Percentiles rank a stretch among this genome's conserved stretches.
phyloP scores from a whole-genome alignment of 495 filamentous ascomycete species.

The Aspergillus heteromorphus region DNA sequence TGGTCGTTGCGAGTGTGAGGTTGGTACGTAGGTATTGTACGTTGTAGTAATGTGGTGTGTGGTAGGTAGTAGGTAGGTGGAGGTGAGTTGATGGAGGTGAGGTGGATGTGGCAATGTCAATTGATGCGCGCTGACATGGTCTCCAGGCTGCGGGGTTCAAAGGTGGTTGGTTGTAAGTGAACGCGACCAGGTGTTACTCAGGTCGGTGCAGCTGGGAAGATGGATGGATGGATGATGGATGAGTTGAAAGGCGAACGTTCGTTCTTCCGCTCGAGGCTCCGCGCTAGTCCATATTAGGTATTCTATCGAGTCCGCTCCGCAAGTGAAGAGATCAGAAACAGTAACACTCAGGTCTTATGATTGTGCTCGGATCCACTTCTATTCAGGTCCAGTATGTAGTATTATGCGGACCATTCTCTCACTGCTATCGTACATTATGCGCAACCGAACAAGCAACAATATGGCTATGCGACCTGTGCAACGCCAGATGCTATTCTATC shows the following conservation, averaged over 20 bases:
- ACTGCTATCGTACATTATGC: neutral
- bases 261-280: neutral
- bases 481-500: neutral
- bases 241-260: neutral
- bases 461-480: neutral
- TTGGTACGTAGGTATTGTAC: neutral
- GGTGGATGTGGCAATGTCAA: neutral
- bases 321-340: neutral
- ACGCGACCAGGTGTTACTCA: neutral
- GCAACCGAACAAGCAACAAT: neutral
- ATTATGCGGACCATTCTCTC: neutral
- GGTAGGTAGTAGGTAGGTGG: neutral
- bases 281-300: neutral
- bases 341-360: neutral
- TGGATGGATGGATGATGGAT: neutral
- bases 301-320: neutral
- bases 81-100: neutral
- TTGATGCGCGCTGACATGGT: neutral
- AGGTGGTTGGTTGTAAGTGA: neutral
- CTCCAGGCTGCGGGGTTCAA: neutral
- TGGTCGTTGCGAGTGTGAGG: no score
- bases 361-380: no score
- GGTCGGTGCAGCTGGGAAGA: neutral
- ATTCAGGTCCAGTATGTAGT: neutral
- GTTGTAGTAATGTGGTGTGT: constrained; percentile 5